Conservation (phyloP, 306 rosid species). For the Prosopis cineraria region DNA sequence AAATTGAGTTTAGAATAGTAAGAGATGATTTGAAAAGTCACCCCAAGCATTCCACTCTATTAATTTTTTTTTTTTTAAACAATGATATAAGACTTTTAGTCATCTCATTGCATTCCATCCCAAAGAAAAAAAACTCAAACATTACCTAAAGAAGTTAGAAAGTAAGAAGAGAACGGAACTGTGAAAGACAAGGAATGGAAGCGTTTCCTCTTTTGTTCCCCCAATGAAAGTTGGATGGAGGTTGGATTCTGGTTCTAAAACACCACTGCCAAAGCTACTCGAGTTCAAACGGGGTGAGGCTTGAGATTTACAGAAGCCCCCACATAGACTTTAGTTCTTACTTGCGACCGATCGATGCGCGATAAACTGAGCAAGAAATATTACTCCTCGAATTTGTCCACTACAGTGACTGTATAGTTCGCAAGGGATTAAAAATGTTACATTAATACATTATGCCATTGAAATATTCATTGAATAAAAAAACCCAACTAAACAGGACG, state of each 20-base stretch:
- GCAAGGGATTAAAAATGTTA: slow-evolving; percentile 32
- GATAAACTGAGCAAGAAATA: slow-evolving; percentile 1
- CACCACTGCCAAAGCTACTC: neutral
- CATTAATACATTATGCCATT: slow-evolving; percentile 34
- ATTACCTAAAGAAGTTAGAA: neutral
- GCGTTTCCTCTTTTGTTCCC: neutral
- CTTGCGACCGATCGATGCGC: neutral
- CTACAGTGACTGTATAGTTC: slow-evolving; percentile 34
- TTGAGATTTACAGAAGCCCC: neutral
- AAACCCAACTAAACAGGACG: slow-evolving; percentile 25
- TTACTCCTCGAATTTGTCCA: slow-evolving; percentile 34
- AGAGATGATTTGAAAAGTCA: too few relatives aligned
- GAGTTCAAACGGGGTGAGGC: neutral
- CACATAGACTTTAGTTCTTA: neutral
- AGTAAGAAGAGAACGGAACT: neutral
- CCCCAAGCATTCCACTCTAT: too few relatives aligned
- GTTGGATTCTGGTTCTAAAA: neutral
- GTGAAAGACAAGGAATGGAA: neutral
- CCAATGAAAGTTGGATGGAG: neutral
- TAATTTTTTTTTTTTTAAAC: too few relatives aligned
- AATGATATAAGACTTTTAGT: too few relatives aligned
- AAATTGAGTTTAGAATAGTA: too few relatives aligned
- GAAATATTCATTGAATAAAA: slow-evolving; percentile 24
- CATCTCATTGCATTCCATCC: too few relatives aligned
- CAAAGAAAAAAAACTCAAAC: too few relatives aligned